Conservation (phyloP, 2,329 filamentous ascomycete species). For the Aspergillus jensenii region DNA sequence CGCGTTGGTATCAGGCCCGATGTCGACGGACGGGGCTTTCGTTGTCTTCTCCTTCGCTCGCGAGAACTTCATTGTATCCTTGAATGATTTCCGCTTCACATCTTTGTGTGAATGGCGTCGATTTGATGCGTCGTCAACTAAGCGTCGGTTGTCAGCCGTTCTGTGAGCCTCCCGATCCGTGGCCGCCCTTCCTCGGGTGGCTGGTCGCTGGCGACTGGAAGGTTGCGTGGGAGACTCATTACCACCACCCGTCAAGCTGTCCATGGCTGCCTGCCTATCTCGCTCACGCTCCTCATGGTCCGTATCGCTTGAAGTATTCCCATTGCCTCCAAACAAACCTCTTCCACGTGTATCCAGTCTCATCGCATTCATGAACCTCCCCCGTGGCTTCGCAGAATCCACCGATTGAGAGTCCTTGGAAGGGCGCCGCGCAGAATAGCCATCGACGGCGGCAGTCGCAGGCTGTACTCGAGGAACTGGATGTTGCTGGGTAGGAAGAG, state of each 20-base stretch:
- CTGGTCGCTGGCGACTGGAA: constrained; percentile 11
- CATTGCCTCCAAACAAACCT: background rate
- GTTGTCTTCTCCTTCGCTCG: constrained; percentile 17
- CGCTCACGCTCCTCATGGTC: constrained; percentile 23
- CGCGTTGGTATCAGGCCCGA: constrained; percentile 14
- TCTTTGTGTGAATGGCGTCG: constrained; percentile 17
- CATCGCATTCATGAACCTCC: constrained; percentile 6
- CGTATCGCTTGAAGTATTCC: constrained; percentile 1
- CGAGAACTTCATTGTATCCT: constrained; percentile 28
- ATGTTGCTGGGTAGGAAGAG: constrained; percentile 12
- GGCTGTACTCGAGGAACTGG: constrained; percentile 4
- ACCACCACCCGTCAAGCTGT: constrained; percentile 31
- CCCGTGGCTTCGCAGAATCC: background rate
- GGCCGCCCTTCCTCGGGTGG: constrained; percentile 11
- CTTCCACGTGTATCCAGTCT: constrained; percentile 8
- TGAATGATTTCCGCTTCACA: constrained; percentile 29
- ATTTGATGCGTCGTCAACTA: background rate
- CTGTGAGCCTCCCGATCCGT: constrained; percentile 9
- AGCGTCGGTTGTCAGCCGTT: background rate
- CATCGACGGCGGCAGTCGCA: background rate
- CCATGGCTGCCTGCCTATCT: constrained; percentile 35
- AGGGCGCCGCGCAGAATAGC: background rate
- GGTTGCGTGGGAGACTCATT: background rate
- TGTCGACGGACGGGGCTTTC: background rate
- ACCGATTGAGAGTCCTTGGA: background rate